Evolutionary conservation across 2,329 filamentous ascomycete genomes (phyloP).

Genomic region (Apiospora malaysiana): DNA sequence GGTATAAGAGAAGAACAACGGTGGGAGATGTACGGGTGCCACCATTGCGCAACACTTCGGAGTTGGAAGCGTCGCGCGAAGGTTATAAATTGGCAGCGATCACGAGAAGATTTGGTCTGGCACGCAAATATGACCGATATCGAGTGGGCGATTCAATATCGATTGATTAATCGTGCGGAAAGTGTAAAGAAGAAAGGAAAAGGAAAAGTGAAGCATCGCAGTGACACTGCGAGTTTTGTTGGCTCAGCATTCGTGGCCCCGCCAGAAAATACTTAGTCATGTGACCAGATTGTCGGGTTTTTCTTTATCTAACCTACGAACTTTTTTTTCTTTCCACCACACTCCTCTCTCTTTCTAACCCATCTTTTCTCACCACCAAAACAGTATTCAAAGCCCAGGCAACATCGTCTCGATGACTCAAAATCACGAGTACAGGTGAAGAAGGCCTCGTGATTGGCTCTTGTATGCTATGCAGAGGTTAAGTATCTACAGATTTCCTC

Average conservation of each 20-base stretch:
- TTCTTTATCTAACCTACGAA: not conserved
- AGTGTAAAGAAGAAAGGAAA: constrained; percentile 49
- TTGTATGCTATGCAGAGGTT: not conserved
- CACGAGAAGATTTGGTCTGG: constrained; percentile 51
- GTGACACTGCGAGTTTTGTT: not conserved
- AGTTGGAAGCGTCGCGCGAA: constrained; percentile 31
- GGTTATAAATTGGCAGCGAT: constrained; percentile 33
- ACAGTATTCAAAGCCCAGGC: not conserved
- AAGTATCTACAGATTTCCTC: not conserved
- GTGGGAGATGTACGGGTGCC: constrained; percentile 36
- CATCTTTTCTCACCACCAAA: not conserved
- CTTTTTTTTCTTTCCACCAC: not conserved
- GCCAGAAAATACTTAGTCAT: not conserved
- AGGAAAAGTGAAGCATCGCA: constrained; percentile 1
- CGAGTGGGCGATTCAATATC: constrained; percentile 56
- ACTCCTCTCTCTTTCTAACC: not conserved
- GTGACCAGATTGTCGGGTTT: not conserved
- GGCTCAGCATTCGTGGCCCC: not conserved
- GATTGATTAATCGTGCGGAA: constrained; percentile 68
- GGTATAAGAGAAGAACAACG: not conserved
- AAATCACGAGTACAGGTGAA: not conserved
- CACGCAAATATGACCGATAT: constrained; percentile 66
- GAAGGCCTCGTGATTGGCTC: not conserved
- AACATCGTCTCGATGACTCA: not conserved
- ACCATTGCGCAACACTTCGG: constrained; percentile 35